Percentiles rank a stretch among this genome's conserved stretches.
Evolutionary conservation across 1,284 basidiomycete genomes (phyloP).

Genomic region (Rhodotorula sp.): DNA sequence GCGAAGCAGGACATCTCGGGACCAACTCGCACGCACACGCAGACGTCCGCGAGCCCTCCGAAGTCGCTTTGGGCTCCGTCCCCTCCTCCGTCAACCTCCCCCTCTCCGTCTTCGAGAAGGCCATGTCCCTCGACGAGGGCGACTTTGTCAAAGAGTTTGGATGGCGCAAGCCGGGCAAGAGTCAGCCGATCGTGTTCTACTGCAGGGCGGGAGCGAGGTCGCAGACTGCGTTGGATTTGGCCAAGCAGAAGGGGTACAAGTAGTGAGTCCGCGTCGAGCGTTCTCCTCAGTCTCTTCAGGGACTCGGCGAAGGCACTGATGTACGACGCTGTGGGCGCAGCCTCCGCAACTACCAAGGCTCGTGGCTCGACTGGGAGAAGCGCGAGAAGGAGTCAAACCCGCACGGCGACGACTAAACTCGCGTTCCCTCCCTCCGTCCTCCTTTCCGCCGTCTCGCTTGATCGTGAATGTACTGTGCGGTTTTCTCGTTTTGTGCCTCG

Average conservation of each 20-base stretch:
- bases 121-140: slow-evolving; percentile 62
- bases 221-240: slow-evolving; percentile 76
- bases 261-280: slow-evolving; percentile 58
- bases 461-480: neutral
- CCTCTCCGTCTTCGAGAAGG: slow-evolving; percentile 69
- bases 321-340: no score
- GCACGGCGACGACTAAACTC: slow-evolving; percentile 26
- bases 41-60: slow-evolving; percentile 88
- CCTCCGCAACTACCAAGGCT: slow-evolving; percentile 81
- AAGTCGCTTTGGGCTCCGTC: slow-evolving; percentile 90
- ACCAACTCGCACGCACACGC: slow-evolving; percentile 16
- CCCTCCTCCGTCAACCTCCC: slow-evolving; percentile 94
- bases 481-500: neutral
- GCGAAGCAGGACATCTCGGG: slow-evolving; percentile 28
- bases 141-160: slow-evolving; percentile 73
- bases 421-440: neutral
- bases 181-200: slow-evolving; percentile 87
- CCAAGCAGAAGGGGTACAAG: slow-evolving; percentile 76
- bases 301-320: no score
- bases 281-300: no score
- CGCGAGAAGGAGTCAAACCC: slow-evolving; percentile 35
- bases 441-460: neutral
- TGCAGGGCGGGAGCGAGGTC: slow-evolving; percentile 88
- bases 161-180: slow-evolving; percentile 63
- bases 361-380: slow-evolving; percentile 87